Base-by-base conservation (phyloP, 129 eudicot species). In the Artemisia argyi region DNA sequence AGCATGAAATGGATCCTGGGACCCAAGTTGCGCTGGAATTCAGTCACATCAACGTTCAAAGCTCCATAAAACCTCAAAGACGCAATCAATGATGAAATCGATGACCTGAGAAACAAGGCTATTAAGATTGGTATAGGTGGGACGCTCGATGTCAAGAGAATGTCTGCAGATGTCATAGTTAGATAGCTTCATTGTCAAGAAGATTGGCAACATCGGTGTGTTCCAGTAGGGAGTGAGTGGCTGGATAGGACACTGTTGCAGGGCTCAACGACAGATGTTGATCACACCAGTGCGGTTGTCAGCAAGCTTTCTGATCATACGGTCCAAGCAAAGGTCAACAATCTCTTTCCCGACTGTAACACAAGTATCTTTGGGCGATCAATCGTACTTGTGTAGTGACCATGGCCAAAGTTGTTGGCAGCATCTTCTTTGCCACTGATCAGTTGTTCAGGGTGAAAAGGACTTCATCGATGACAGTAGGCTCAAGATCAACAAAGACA, bases 241-340 rank as follows among this genome's bases (percentile, higher is more conserved):
- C 6, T 84, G 0, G 85, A 84, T 28, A 84, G 85, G 57, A 84
- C 85, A 77, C 85, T 84, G 75, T 80, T 84, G 85, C 80, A 84
- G 1, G 88, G 88, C 77, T 84, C 88, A 8, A 84, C 85, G 11
- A 84, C 88, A 19, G 88, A 84, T 66, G 88, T 84, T 17, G 88
- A 30, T 30, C 6, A 84, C 26, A 84, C 76, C 61, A 76, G 88
- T 84, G 79, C 84, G 75, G 56, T 83, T 83, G 77, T 83, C 87
- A 10, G 84, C 84, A 48, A 83, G 82, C 73, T 83, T 83, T 1
- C 84, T 54, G 65, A 83, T n/a, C n/a, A n/a, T 83, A 20, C 84
- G 82, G 17, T 84, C 88, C 74, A 84, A 68, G 67, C 88, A 83
- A 2, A 83, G 68, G 58, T 80, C 85, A 62, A 83, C 85, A 32